Percentiles rank a stretch among this genome's conserved stretches.
Evolutionary conservation across 2,329 filamentous ascomycete species (phyloP).

Genomic region (Exophiala calicioides): DNA sequence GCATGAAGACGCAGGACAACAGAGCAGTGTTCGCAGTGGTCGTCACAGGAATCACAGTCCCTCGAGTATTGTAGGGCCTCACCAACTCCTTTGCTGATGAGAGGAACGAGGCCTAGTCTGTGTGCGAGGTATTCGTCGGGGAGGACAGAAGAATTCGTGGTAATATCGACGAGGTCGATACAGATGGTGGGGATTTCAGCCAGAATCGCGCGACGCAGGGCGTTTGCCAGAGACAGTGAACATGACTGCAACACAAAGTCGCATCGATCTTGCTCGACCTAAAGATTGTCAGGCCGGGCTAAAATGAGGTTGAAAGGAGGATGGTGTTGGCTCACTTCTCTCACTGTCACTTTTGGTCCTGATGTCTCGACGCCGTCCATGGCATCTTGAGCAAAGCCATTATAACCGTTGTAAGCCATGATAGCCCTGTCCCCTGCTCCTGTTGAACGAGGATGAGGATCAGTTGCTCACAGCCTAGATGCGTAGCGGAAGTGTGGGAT

Average conservation of each 20-base stretch:
- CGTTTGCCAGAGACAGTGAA: conserved; percentile 89
- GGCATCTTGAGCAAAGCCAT: conserved; percentile 30
- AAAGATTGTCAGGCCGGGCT: conserved; percentile 17
- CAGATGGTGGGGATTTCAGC: conserved; percentile 93
- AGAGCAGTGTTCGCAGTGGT: conserved; percentile 89
- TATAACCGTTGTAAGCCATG: conserved; percentile 32
- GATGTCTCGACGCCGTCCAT: conserved; percentile 48
- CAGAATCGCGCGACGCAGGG: conserved; percentile 84
- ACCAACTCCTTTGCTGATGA: conserved; percentile 80
- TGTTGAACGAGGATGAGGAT: not conserved
- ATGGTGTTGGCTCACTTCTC: conserved; percentile 39
- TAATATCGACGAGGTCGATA: conserved; percentile 91
- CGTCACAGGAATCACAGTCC: conserved; percentile 88
- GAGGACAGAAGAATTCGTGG: conserved; percentile 90
- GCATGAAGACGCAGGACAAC: conserved; percentile 83
- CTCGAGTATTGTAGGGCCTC: conserved; percentile 79
- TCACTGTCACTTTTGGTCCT: conserved; percentile 51
- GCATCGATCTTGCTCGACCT: conserved; percentile 80
- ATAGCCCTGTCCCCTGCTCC: conserved; percentile 11
- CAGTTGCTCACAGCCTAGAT: not conserved
- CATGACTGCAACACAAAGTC: conserved; percentile 90
- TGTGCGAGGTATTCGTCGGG: conserved; percentile 96
- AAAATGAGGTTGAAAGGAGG: not conserved
- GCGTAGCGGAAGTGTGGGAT: not conserved
- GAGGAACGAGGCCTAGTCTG: conserved; percentile 83